Evolutionary conservation across 176 grass and related monocot species (phyloP).

Genomic region (barley (Hordeum vulgare)): MorexV3_pseudomolecules_assembly NC_058521.1:191918576-191919075

Average conservation of each 20-base stretch:
- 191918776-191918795: neutral
- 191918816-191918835: neutral
- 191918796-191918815: neutral
- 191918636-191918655: constrained; percentile 71
- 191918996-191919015: too few relatives aligned
- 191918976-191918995: too few relatives aligned
- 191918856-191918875: constrained; percentile 71
- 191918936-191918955: too few relatives aligned
- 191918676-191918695: constrained; percentile 84
- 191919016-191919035: too few relatives aligned
- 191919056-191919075: too few relatives aligned
- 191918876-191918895: constrained; percentile 73
- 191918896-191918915: constrained; percentile 94
- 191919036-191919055: too few relatives aligned
- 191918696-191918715: constrained; percentile 83
- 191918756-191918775: constrained; percentile 71
- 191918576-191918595: constrained; percentile 77
- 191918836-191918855: neutral
- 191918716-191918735: constrained; percentile 72
- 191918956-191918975: too few relatives aligned
- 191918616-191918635: constrained; percentile 46
- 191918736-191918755: constrained; percentile 92
- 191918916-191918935: constrained; percentile 95
- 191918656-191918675: constrained; percentile 90
- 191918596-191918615: constrained; percentile 67